Percentiles rank a stretch among this genome's conserved stretches.
phyloP scores from a whole-genome alignment of 2,329 filamentous ascomycete genomes.

The Onygenales sp. region DNA sequence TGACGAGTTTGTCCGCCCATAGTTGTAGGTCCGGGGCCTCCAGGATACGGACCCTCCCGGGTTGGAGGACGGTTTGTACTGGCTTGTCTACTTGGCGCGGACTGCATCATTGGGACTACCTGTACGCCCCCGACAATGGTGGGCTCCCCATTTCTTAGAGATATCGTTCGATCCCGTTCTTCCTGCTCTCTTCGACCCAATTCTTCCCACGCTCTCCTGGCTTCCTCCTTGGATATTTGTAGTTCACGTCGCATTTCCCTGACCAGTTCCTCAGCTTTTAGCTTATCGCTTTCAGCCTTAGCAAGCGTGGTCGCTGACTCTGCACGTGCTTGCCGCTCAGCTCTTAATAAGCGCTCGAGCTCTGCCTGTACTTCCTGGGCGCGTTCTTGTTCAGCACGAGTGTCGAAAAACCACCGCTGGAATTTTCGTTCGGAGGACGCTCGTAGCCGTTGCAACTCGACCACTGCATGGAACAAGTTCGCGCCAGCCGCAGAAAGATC shows the following conservation, averaged over 20 bases:
- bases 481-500: slow-evolving; percentile 95
- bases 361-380: slow-evolving; percentile 72
- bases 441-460: slow-evolving; percentile 85
- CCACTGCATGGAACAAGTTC: slow-evolving; percentile 94
- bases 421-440: slow-evolving; percentile 97
- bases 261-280: slow-evolving; percentile 65
- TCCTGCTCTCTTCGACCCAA: slow-evolving; percentile 86
- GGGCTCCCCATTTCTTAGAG: slow-evolving; percentile 77
- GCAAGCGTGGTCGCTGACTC: slow-evolving; percentile 59
- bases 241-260: slow-evolving; percentile 87
- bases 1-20: slow-evolving; percentile 21
- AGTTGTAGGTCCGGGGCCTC: slow-evolving; percentile 22
- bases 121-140: slow-evolving; percentile 89
- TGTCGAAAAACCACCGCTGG: slow-evolving; percentile 97
- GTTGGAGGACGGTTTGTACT: slow-evolving; percentile 39
- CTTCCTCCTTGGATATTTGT: slow-evolving; percentile 91
- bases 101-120: slow-evolving; percentile 84
- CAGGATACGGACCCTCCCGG: slow-evolving; percentile 34
- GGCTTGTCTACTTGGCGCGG: slow-evolving; percentile 48
- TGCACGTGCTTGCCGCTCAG: slow-evolving; percentile 60
- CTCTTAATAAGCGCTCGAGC: slow-evolving; percentile 64
- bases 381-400: slow-evolving; percentile 75
- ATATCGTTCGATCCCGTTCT: slow-evolving; percentile 75
- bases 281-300: slow-evolving; percentile 58
- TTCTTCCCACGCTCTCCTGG: slow-evolving; percentile 92